Evolutionary conservation across 2,329 filamentous ascomycete genomes (phyloP).

Genomic region (Penicillium rolfsii): DNA sequence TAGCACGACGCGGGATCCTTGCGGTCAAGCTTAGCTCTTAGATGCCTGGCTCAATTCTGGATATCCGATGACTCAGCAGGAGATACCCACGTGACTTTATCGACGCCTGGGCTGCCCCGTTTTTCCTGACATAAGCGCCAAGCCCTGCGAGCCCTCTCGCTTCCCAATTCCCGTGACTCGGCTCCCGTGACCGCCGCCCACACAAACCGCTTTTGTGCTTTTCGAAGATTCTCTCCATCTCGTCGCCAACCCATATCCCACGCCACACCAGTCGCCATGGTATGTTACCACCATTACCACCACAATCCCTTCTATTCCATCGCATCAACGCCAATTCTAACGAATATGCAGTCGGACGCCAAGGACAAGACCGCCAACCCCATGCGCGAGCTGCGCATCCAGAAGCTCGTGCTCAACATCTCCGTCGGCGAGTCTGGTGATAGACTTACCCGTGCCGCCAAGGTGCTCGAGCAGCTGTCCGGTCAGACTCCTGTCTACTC

Average conservation of each 20-base stretch:
- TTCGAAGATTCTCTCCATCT: conserved; percentile 36
- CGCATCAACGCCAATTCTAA: conserved; percentile 24
- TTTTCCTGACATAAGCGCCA: conserved; percentile 28
- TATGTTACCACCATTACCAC: conserved; percentile 39
- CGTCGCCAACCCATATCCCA: conserved; percentile 45
- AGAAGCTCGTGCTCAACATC: conserved; percentile 99
- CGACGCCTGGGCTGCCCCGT: too few relatives aligned
- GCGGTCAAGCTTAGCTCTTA: conserved; percentile 24
- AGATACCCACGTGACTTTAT: not conserved
- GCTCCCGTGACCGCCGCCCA: conserved; percentile 31
- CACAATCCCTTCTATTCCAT: conserved; percentile 10
- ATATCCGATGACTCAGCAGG: conserved; percentile 20
- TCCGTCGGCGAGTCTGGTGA: conserved; percentile 99
- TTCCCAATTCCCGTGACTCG: conserved; percentile 36
- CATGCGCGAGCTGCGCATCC: conserved; percentile 99
- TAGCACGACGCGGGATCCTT: conserved; percentile 25
- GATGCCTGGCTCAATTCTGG: conserved; percentile 21
- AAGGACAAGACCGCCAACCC: conserved; percentile 87
- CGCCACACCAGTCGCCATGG: conserved; percentile 54
- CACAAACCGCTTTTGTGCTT: conserved; percentile 43
- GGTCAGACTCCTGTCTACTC: conserved; percentile 99
- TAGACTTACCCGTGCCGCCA: conserved; percentile 98
- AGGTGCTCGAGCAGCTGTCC: conserved; percentile 99
- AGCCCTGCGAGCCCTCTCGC: conserved; percentile 44
- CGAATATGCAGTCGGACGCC: conserved; percentile 64